A percentile compares a stretch with the other conserved stretches of the same genome.
Conservation (phyloP, 1,284 basidiomycete genomes). For the Boletus smithii region DNA sequence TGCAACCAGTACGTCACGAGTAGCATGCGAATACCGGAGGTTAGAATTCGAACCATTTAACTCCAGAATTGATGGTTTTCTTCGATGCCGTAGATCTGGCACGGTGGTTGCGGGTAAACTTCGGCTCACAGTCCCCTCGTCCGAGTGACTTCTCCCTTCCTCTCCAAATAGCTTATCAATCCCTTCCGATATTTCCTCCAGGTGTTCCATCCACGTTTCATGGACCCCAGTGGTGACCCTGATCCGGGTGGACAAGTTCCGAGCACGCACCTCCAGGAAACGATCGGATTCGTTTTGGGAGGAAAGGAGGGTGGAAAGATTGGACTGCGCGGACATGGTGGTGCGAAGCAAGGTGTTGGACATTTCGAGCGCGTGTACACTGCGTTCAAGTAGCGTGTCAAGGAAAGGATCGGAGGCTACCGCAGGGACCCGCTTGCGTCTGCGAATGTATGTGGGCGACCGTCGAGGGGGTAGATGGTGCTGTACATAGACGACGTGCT, state of each 20-base stretch:
- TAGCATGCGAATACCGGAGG: constrained; percentile 49
- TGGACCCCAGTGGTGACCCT: constrained; percentile 41
- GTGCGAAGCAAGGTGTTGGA: constrained; percentile 73
- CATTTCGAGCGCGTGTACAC: constrained; percentile 78
- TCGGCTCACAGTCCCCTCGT: constrained; percentile 44
- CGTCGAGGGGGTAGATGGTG: constrained; percentile 21
- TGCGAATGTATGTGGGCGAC: constrained; percentile 17
- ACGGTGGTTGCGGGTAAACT: constrained; percentile 47
- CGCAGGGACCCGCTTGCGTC: constrained; percentile 19
- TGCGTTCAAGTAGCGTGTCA: constrained; percentile 73
- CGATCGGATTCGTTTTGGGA: constrained; percentile 39
- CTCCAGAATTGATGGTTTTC: constrained; percentile 51
- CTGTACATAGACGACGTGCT: constrained; percentile 31
- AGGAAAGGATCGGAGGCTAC: constrained; percentile 46
- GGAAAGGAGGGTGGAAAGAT: constrained; percentile 48
- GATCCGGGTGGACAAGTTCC: constrained; percentile 51
- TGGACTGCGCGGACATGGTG: constrained; percentile 65
- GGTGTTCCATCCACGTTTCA: constrained; percentile 61
- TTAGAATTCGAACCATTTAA: constrained; percentile 34
- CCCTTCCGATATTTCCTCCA: constrained; percentile 60
- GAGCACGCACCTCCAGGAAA: constrained; percentile 43
- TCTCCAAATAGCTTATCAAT: constrained; percentile 54
- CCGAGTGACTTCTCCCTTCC: constrained; percentile 13
- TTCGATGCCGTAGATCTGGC: constrained; percentile 33
- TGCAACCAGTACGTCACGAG: constrained; percentile 53